These are phyloP conservation scores for Syzygium oleosum DNA, from an alignment of 345 rosid genomes.

Conservation along the genomic window DNA sequence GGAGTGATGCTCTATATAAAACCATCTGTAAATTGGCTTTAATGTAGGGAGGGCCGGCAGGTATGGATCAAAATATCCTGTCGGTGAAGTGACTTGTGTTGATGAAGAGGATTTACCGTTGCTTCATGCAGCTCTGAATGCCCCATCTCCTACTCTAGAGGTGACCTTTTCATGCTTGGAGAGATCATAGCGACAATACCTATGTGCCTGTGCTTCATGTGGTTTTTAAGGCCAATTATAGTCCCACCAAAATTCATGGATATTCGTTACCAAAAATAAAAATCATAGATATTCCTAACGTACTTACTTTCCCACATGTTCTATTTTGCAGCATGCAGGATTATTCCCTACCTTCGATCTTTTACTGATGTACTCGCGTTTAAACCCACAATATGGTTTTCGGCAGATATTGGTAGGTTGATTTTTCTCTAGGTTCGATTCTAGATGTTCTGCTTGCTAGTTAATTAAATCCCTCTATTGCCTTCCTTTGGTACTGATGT, in stretches of 20 bases:
- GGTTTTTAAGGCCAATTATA: neutral
- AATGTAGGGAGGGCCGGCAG: slow-evolving; percentile 84
- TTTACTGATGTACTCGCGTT: slow-evolving; percentile 58
- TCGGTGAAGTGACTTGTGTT: slow-evolving; percentile 93
- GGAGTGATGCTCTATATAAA: neutral
- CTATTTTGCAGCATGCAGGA: slow-evolving; percentile 64
- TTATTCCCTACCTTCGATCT: slow-evolving; percentile 79
- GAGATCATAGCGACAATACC: neutral
- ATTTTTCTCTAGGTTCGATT: neutral
- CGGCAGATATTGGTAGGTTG: slow-evolving; percentile 54
- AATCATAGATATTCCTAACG: neutral
- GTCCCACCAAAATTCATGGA: neutral
- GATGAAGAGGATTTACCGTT: slow-evolving; percentile 52
- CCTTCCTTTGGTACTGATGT: neutral
- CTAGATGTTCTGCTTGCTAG: neutral
- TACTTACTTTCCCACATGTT: neutral
- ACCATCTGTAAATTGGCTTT: neutral
- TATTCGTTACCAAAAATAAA: neutral
- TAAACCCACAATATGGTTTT: slow-evolving; percentile 50
- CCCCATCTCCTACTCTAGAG: slow-evolving; percentile 71
- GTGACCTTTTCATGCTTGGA: slow-evolving; percentile 19
- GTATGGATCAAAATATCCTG: slow-evolving; percentile 76
- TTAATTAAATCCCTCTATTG: neutral
- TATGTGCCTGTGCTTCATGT: neutral
- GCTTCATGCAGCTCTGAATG: slow-evolving; percentile 59